phyloP scores from a whole-genome alignment of 1,139 yeast genomes.

The Candida tropicalis region DNA sequence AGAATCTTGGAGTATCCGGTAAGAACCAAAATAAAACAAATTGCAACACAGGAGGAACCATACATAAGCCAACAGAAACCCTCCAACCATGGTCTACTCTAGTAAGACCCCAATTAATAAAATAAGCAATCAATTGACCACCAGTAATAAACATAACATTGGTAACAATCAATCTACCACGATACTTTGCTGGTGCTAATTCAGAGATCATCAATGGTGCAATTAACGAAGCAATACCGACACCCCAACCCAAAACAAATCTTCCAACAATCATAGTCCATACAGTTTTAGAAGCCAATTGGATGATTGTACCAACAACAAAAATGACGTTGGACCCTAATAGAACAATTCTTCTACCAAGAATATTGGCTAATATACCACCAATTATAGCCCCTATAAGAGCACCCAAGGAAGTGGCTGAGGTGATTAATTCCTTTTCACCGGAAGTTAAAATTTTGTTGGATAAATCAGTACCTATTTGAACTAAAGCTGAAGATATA shows the following conservation, averaged over 20 bases:
- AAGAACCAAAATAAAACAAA: conserved; percentile 75
- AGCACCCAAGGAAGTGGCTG: conserved; percentile 96
- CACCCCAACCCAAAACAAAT: conserved; percentile 93
- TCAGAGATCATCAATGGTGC: conserved; percentile 92
- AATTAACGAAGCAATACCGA: conserved; percentile 88
- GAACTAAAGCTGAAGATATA: conserved; percentile 87
- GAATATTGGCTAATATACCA: conserved; percentile 75
- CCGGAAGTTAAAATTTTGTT: conserved; percentile 60
- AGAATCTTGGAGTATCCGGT: conserved; percentile 94
- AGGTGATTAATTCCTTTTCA: conserved; percentile 84
- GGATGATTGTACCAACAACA: conserved; percentile 80
- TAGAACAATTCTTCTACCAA: conserved; percentile 82
- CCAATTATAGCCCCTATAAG: conserved; percentile 75
- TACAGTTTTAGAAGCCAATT: conserved; percentile 73
- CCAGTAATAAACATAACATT: conserved; percentile 81
- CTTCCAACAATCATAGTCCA: conserved; percentile 95
- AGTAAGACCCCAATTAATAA: conserved; percentile 86
- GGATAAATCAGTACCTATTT: conserved; percentile 74
- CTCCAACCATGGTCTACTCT: conserved; percentile 87
- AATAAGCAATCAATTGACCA: conserved; percentile 90
- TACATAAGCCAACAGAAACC: conserved; percentile 83
- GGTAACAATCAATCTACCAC: conserved; percentile 79
- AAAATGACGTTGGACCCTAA: conserved; percentile 80
- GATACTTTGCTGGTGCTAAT: conserved; percentile 85
- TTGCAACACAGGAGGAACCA: conserved; percentile 85